phyloP scores from a whole-genome alignment of 2,329 filamentous ascomycete species.

The Curvularia spicifera region DNA sequence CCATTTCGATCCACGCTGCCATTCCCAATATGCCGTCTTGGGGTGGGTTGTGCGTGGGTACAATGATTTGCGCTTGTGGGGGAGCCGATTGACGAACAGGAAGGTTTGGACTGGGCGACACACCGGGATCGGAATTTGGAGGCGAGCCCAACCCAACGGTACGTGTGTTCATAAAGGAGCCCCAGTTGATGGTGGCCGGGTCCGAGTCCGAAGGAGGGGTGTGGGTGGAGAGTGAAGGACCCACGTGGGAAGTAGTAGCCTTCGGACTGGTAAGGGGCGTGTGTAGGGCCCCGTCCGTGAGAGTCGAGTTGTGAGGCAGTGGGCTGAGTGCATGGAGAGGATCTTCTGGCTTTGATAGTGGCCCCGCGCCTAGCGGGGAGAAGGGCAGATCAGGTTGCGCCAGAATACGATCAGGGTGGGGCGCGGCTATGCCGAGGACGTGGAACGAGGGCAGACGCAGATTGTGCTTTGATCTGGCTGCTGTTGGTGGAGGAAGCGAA shows the following conservation, averaged over 20 bases:
- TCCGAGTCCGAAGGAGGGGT: slow-evolving; percentile 57
- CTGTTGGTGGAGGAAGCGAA: slow-evolving; percentile 41
- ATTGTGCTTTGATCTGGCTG: slow-evolving; percentile 43
- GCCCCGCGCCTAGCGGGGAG: slow-evolving; percentile 44
- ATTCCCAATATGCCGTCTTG: slow-evolving; percentile 34
- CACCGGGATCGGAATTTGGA: slow-evolving; percentile 47
- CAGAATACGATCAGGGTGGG: slow-evolving; percentile 52
- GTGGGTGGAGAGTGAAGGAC: slow-evolving; percentile 51
- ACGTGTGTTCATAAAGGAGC: slow-evolving; percentile 44
- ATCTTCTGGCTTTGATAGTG: slow-evolving; percentile 50
- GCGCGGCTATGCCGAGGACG: slow-evolving; percentile 57
- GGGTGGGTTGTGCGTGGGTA: slow-evolving; percentile 33
- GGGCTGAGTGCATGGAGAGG: slow-evolving; percentile 51
- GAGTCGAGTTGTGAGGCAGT: slow-evolving; percentile 24
- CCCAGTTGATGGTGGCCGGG: slow-evolving; percentile 51
- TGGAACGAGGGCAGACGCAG: slow-evolving; percentile 63
- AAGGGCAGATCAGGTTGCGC: slow-evolving; percentile 36
- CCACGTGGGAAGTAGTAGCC: slow-evolving; percentile 32
- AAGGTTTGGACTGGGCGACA: slow-evolving; percentile 37
- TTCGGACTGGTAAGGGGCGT: slow-evolving; percentile 26
- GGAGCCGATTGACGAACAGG: slow-evolving; percentile 29
- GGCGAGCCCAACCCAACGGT: slow-evolving; percentile 50
- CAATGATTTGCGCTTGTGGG: slow-evolving; percentile 35
- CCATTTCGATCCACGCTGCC: slow-evolving; percentile 41
- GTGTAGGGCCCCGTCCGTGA: slow-evolving; percentile 27